Conservation (phyloP, 192 early-diverging fungal genomes). For the Backusella tuberculispora region DNA sequence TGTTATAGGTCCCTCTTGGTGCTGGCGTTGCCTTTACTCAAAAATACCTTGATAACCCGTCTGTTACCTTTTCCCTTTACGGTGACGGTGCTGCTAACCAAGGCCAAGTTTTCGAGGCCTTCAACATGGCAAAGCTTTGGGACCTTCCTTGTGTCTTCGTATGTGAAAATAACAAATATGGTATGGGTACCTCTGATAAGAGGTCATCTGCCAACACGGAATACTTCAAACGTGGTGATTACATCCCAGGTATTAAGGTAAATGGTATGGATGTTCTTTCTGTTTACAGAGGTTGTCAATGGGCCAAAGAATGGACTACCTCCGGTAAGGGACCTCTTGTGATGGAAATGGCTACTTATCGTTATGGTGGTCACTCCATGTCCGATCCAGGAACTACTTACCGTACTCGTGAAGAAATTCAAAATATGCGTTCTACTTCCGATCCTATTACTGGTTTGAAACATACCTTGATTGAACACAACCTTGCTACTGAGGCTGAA, state of each 20-base stretch:
- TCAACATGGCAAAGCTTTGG: constrained; percentile 99
- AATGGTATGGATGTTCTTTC: constrained; percentile 96
- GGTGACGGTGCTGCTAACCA: constrained; percentile 99
- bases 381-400: constrained; percentile 99
- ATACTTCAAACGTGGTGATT: constrained; percentile 96
- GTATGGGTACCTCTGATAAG: constrained; percentile 93
- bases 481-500: constrained; percentile 79
- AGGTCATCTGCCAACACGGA: constrained; percentile 92
- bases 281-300: constrained; percentile 81
- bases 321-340: constrained; percentile 89
- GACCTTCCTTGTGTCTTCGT: constrained; percentile 90
- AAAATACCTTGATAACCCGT: constrained; percentile 79
- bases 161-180: constrained; percentile 99
- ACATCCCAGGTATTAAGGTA: constrained; percentile 91
- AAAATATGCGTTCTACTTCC: constrained; percentile 94
- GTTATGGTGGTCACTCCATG: constrained; percentile 99
- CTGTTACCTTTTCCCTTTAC: constrained; percentile 91
- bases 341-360: constrained; percentile 96
- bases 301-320: constrained; percentile 84
- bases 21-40: constrained; percentile 90
- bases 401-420: constrained; percentile 98
- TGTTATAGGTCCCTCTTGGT: constrained; percentile 67
- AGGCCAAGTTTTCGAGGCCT: constrained; percentile 98
- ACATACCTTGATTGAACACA: constrained; percentile 75
- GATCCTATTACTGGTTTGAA: constrained; percentile 95